These are phyloP conservation scores for Fraxinus xanthoxyloides DNA, from an alignment of 305 asterid genomes.

Conservation along the genomic window DNA sequence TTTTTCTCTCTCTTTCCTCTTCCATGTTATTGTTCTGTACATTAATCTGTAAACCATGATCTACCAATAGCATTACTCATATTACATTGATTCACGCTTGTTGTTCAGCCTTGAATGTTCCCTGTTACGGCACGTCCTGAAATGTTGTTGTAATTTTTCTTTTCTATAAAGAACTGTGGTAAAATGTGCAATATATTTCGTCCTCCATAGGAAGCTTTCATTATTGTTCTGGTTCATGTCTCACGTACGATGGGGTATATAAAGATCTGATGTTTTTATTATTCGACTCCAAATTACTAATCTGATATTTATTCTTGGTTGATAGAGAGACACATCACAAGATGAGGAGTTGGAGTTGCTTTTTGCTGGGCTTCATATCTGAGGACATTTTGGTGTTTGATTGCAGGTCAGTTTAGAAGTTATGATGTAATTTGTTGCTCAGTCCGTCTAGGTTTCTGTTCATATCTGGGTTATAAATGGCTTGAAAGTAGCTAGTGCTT, in stretches of 20 bases:
- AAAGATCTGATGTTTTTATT: not conserved
- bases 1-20: too few relatives aligned
- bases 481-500: not conserved
- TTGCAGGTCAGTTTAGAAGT: not conserved
- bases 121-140: too few relatives aligned
- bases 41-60: too few relatives aligned
- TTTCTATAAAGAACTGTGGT: too few relatives aligned
- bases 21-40: too few relatives aligned
- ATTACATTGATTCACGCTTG: not conserved
- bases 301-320: slow-evolving; percentile 14
- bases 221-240: not conserved
- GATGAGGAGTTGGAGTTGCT: slow-evolving; percentile 82
- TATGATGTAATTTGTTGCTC: not conserved
- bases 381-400: slow-evolving; percentile 22
- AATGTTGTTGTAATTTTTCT: too few relatives aligned
- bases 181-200: not conserved
- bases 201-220: not conserved
- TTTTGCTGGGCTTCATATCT: slow-evolving; percentile 76
- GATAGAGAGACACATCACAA: slow-evolving; percentile 71
- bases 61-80: not conserved
- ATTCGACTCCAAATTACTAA: not conserved
- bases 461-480: not conserved
- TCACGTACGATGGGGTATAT: not conserved
- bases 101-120: not conserved
- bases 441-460: not conserved